These are phyloP conservation scores for Globisporangium paddicum DNA, from an alignment of 352 stramenopile species.

Conservation along the genomic window DNA sequence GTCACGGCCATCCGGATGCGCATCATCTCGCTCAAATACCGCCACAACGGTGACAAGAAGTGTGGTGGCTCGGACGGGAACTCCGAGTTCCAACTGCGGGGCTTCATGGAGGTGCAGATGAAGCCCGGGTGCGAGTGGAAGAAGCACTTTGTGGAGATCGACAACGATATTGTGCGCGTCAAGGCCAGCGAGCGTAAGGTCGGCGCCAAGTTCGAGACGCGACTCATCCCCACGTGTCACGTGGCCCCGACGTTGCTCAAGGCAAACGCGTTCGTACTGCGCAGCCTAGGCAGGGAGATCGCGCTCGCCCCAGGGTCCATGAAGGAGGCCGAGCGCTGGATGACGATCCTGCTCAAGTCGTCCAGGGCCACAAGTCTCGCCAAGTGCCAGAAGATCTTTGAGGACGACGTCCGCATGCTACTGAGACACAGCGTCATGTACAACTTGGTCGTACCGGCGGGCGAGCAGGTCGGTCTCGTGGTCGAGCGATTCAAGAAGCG, in stretches of 20 bases:
- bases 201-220: conserved; percentile 46
- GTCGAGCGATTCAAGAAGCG: conserved; percentile 58
- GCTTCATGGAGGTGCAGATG: conserved; percentile 56
- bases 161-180: conserved; percentile 62
- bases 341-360: conserved; percentile 29
- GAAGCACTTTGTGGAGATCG: conserved; percentile 50
- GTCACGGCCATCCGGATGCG: conserved; percentile 56
- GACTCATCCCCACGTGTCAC: conserved; percentile 43
- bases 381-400: conserved; percentile 45
- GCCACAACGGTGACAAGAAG: conserved; percentile 25
- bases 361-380: conserved; percentile 17
- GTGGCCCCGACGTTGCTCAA: conserved; percentile 37
- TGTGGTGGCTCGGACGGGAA: not conserved
- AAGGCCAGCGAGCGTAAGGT: conserved; percentile 56
- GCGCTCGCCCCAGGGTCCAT: conserved; percentile 33
- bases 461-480: conserved; percentile 28
- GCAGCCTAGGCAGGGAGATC: conserved; percentile 24
- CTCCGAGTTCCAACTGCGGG: conserved; percentile 26
- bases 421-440: conserved; percentile 50
- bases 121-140: conserved; percentile 50
- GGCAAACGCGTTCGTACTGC: conserved; percentile 39
- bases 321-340: conserved; percentile 43
- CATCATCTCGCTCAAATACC: conserved; percentile 65
- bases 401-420: conserved; percentile 39
- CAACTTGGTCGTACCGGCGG: conserved; percentile 27